These are phyloP conservation scores for Oryza meyeriana DNA, from an alignment of 176 grass and related monocot species.

Conservation along the genomic window DNA sequence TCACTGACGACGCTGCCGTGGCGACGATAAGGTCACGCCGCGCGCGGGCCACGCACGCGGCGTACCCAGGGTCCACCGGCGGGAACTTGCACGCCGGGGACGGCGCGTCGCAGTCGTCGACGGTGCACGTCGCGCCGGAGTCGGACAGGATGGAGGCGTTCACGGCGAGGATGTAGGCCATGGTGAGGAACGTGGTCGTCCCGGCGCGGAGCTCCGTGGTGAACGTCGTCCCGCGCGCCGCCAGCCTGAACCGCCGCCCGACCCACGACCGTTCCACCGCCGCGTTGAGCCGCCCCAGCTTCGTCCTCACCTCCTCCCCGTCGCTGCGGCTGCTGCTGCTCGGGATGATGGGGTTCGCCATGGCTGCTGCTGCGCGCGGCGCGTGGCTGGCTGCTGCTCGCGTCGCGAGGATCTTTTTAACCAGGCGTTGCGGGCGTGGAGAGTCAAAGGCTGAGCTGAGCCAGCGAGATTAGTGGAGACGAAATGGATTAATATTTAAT, in stretches of 20 bases:
- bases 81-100: constrained; percentile 63
- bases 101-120: constrained; percentile 47
- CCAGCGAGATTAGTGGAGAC: background rate
- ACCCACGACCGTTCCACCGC: constrained; percentile 47
- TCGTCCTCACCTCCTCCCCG: background rate
- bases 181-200: constrained; percentile 81
- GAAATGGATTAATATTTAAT: background rate
- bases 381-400: background rate
- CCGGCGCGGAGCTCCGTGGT: constrained; percentile 82
- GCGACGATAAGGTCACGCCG: constrained; percentile 82
- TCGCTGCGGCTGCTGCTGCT: background rate
- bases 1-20: constrained; percentile 62
- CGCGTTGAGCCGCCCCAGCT: constrained; percentile 44
- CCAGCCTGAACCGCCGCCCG: constrained; percentile 35
- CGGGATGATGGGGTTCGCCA: constrained; percentile 47
- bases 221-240: constrained; percentile 56
- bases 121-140: constrained; percentile 68
- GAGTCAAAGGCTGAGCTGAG: background rate
- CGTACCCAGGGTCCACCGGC: constrained; percentile 67
- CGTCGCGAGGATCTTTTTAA: constrained; percentile 36
- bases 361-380: background rate
- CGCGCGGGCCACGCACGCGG: constrained; percentile 51
- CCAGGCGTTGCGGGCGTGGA: background rate
- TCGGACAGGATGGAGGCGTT: constrained; percentile 83
- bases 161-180: constrained; percentile 85